These are phyloP conservation scores for Fusarium sp. DNA, from an alignment of 2,329 filamentous ascomycete species.

Conservation along the genomic window DNA sequence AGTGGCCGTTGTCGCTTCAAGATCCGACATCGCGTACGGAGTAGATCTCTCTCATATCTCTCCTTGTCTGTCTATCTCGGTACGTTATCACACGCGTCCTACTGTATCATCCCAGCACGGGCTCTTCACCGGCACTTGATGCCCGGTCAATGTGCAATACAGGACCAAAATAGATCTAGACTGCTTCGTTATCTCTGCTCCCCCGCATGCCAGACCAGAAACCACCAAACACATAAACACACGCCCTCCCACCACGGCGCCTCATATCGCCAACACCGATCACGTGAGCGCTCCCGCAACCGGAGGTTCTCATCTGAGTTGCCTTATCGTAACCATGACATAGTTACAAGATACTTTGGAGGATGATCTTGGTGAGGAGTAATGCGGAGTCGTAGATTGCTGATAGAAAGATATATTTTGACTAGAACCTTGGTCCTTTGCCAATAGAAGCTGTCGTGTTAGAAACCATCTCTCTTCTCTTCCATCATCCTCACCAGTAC, in stretches of 20 bases:
- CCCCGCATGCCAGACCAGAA: constrained; percentile 29
- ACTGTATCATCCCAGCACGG: constrained; percentile 30
- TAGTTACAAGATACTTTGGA: constrained; percentile 20
- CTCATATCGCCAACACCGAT: constrained; percentile 19
- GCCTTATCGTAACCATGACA: constrained; percentile 41
- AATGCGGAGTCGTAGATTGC: constrained; percentile 28
- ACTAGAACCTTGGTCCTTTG: constrained; percentile 23
- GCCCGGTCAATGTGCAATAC: constrained; percentile 18
- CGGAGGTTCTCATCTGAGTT: constrained; percentile 39
- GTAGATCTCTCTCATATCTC: constrained; percentile 3
- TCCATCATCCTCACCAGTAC: neutral
- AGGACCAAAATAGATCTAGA: constrained; percentile 24
- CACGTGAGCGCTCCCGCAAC: constrained; percentile 43
- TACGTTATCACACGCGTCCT: constrained; percentile 27
- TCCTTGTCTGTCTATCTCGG: neutral
- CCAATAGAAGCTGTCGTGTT: constrained; percentile 34
- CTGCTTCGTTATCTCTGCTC: constrained; percentile 30
- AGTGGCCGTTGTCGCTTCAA: constrained; percentile 8
- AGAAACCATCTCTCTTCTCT: constrained; percentile 18
- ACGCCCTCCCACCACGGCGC: constrained; percentile 30
- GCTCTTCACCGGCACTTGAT: constrained; percentile 33
- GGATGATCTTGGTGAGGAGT: constrained; percentile 18
- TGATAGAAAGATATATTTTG: constrained; percentile 37
- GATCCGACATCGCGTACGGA: constrained; percentile 27
- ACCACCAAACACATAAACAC: constrained; percentile 9